These are phyloP conservation scores for Danielia oregonensis DNA, from an alignment of 805 yeast genomes.

Conservation along the genomic window DNA sequence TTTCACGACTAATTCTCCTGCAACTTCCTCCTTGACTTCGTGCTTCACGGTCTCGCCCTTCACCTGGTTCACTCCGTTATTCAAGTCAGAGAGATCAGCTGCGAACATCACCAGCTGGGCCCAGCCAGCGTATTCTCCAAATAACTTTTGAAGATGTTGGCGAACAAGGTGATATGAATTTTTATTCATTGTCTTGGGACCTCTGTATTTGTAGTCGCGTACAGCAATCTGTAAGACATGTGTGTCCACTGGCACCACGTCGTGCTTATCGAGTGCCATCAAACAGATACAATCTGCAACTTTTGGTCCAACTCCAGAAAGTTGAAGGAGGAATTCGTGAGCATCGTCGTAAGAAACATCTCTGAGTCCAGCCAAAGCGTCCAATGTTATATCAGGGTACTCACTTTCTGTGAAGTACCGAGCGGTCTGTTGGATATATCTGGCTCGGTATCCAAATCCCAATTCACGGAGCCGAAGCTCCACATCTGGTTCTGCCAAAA, in stretches of 20 bases:
- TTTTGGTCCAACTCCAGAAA: conserved; percentile 93
- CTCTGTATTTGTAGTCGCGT: conserved; percentile 66
- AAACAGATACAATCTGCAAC: conserved; percentile 96
- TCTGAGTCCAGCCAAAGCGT: conserved; percentile 42
- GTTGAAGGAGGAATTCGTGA: conserved; percentile 56
- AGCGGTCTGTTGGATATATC: conserved; percentile 79
- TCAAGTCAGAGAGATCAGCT: conserved; percentile 69
- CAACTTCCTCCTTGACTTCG: conserved; percentile 9
- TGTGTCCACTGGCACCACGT: conserved; percentile 91
- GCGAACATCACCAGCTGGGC: conserved; percentile 94
- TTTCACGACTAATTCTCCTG: too few relatives aligned
- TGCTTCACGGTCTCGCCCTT: conserved; percentile 14
- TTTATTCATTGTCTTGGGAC: conserved; percentile 44
- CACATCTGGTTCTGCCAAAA: conserved; percentile 34
- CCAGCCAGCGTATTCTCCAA: conserved; percentile 98
- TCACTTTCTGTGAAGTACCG: conserved; percentile 42
- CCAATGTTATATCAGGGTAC: conserved; percentile 30
- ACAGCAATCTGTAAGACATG: conserved; percentile 89
- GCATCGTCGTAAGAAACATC: conserved; percentile 46
- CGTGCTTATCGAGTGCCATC: conserved; percentile 85
- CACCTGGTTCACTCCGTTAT: conserved; percentile 55
- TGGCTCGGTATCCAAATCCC: conserved; percentile 91
- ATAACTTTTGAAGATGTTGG: conserved; percentile 54
- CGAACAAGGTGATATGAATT: conserved; percentile 56
- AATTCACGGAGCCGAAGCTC: conserved; percentile 41